Percentiles rank a stretch among this genome's conserved stretches.
These are phyloP conservation scores for Geranium incanum DNA, from an alignment of 441 rosid genomes.

Conservation along the genomic window DNA sequence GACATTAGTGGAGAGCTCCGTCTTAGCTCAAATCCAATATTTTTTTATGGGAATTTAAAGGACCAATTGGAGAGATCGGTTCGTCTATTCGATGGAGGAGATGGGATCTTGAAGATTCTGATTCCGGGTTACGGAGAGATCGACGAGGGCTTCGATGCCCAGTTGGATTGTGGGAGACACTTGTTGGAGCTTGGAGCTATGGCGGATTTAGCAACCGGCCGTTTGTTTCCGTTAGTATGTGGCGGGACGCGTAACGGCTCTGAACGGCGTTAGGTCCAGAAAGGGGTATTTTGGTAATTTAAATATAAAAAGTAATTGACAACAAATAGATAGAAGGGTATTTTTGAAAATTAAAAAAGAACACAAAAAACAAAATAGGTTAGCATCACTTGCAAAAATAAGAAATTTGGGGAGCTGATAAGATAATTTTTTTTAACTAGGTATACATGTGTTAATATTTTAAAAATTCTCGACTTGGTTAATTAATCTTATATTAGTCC, in stretches of 20 bases:
- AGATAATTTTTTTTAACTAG: too few relatives aligned
- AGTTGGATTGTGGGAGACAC: slow-evolving; percentile 8
- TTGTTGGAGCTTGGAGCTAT: background rate
- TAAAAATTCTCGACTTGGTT: too few relatives aligned
- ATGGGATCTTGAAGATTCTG: background rate
- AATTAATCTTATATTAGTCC: too few relatives aligned
- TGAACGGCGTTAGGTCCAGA: background rate
- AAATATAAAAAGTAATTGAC: too few relatives aligned
- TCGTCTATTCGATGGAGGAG: background rate
- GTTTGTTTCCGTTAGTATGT: background rate
- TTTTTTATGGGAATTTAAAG: too few relatives aligned
- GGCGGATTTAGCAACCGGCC: background rate
- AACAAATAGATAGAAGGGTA: too few relatives aligned
- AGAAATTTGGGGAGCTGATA: too few relatives aligned
- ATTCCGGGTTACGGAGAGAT: background rate
- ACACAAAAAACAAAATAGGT: too few relatives aligned
- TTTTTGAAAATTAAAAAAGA: too few relatives aligned
- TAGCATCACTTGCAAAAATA: too few relatives aligned
- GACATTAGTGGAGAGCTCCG: slow-evolving; percentile 6
- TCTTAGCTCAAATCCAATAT: background rate
- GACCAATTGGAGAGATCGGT: background rate
- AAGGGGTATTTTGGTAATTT: too few relatives aligned
- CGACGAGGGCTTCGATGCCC: slow-evolving; percentile 2
- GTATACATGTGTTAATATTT: too few relatives aligned
- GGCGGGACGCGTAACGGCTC: background rate